Evolutionary conservation across 441 rosid species (phyloP), one percentile per base, ranked within the genome.

Genomic region (Gossypium gossypioides): DNA sequence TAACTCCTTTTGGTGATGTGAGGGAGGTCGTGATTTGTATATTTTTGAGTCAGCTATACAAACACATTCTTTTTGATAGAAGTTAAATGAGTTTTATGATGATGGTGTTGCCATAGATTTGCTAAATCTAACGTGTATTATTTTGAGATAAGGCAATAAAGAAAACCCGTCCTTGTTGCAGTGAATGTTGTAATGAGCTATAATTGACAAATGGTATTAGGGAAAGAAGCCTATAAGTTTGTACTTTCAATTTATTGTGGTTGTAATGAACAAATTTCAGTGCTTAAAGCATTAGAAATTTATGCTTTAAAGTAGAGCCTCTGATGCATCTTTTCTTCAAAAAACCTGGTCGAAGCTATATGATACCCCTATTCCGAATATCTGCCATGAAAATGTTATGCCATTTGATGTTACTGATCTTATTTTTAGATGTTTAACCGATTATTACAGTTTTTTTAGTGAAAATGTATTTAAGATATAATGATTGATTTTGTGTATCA

Each of bases 1-100:
- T 7, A 37, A 75, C 32, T 21, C 69, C 71, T 69, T 56, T 63
- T 48, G 77, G 69, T 58, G 37, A 32, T 66, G 34, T 63, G 75
- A 51, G 77, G 83, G 78, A 54, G 54, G 72, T 55, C 72, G 25
- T 73, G 71, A 74, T 81, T 61, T 86, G 93, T 88, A 88, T 66
- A 85, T 80, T 74, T 51, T 68, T 13, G 79, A 81, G 83, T 78
- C 69, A 3, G 51, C 73, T 56, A 75, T 69, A 77, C 73, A 79
- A 58, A 72, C 72, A 77, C 57, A 81, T 88, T 85, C 78, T 83
- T 82, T 85, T 79, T 60, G 65, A 75, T 22, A 29, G 72, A 61
- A 61, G 64, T 22, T 56, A 77, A 77, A 73, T 56, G 67, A 73
- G 79, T 32, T 54, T 66, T 56, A 68, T 62, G 51, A 71, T 48